phyloP scores from a whole-genome alignment of 768 basidiomycete genomes.

The Boletus fagicola region DNA sequence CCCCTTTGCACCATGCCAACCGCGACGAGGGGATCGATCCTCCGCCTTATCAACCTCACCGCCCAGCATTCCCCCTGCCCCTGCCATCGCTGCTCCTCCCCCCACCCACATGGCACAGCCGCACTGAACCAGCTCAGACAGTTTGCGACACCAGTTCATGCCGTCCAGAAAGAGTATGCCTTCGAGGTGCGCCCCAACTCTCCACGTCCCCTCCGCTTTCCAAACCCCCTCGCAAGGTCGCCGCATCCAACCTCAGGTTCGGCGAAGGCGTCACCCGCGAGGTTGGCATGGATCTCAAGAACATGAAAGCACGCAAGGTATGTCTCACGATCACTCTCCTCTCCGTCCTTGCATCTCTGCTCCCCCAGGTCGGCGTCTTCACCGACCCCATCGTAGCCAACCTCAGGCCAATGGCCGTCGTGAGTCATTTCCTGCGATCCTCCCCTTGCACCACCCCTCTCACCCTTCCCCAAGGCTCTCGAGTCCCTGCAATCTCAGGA shows the following conservation, averaged over 20 bases:
- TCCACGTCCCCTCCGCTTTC: not conserved
- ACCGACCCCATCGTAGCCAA: constrained; percentile 86
- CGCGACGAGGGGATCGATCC: constrained; percentile 59
- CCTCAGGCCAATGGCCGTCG: constrained; percentile 78
- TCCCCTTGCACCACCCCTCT: not conserved
- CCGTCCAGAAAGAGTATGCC: constrained; percentile 82
- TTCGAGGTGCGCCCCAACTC: constrained; percentile 60
- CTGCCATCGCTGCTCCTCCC: constrained; percentile 65
- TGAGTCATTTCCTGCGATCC: constrained; percentile 35
- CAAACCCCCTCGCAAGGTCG: constrained; percentile 47
- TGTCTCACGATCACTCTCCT: not conserved
- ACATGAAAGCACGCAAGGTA: constrained; percentile 88
- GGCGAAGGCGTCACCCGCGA: constrained; percentile 88
- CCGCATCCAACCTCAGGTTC: constrained; percentile 85
- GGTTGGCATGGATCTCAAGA: constrained; percentile 92
- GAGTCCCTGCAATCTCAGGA: constrained; percentile 76
- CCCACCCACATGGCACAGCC: constrained; percentile 36
- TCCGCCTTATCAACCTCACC: constrained; percentile 67
- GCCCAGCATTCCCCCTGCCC: constrained; percentile 75
- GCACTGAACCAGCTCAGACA: constrained; percentile 63
- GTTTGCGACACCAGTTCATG: constrained; percentile 75
- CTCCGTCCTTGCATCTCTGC: constrained; percentile 6
- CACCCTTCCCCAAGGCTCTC: constrained; percentile 50
- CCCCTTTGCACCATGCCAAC: constrained; percentile 30
- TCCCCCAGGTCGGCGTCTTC: constrained; percentile 84